A percentile compares a stretch with the other conserved stretches of the same genome.
Evolutionary conservation across 78 protist species (phyloP).

Genomic region (Tieghemostelium lacteum): DNA sequence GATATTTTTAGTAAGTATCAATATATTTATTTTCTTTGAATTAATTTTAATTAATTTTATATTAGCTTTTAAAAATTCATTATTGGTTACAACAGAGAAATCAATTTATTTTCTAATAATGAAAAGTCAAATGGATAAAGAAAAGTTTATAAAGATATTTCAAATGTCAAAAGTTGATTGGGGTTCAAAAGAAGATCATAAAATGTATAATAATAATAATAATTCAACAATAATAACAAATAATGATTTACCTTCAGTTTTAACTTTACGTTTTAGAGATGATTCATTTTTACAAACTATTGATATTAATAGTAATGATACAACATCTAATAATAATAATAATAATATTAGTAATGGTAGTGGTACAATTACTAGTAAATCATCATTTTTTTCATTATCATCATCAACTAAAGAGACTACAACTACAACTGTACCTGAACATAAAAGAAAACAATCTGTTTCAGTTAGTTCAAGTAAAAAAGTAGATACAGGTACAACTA

Average conservation of each 20-base stretch:
- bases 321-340: too few species aligned
- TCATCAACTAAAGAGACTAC: too few species aligned
- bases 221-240: not conserved
- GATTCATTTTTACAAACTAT: too few species aligned
- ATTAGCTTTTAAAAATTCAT: slow-evolving; percentile 16
- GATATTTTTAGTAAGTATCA: slow-evolving; percentile 28
- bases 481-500: too few species aligned
- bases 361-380: too few species aligned
- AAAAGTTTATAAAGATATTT: slow-evolving; percentile 29
- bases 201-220: not conserved
- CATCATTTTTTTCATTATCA: too few species aligned
- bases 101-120: slow-evolving; percentile 43
- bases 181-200: too few species aligned
- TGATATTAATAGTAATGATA: not conserved
- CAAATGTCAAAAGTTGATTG: slow-evolving; percentile 37
- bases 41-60: not conserved
- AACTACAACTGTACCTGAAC: too few species aligned
- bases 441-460: too few species aligned
- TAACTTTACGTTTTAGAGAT: slow-evolving; percentile 3
- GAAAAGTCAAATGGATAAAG: slow-evolving; percentile 9
- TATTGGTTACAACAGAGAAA: slow-evolving; percentile 39
- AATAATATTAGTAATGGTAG: too few species aligned
- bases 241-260: slow-evolving; percentile 33
- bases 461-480: too few species aligned
- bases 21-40: not conserved